These are phyloP conservation scores for Pseudopyrenochaeta lycopersici DNA, from an alignment of 2,329 filamentous ascomycete genomes.

Conservation along the genomic window DNA sequence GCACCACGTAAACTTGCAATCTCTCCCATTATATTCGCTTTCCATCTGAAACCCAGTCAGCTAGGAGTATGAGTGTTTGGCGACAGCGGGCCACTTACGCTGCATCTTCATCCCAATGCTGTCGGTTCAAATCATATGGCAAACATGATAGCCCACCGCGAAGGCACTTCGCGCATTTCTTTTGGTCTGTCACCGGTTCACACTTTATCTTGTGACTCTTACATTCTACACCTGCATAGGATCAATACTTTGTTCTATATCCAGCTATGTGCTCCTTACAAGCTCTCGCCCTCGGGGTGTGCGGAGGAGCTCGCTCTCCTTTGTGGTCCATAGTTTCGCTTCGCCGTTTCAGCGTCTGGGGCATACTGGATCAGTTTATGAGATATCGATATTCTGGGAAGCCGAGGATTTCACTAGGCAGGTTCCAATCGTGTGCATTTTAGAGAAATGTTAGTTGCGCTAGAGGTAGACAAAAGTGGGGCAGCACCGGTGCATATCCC, in stretches of 20 bases:
- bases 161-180: slow-evolving; percentile 45
- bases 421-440: too few species aligned
- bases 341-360: slow-evolving; percentile 39
- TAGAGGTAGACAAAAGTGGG: too few species aligned
- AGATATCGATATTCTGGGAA: too few species aligned
- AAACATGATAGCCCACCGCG: slow-evolving; percentile 79
- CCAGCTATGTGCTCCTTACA: slow-evolving; percentile 26
- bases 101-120: slow-evolving; percentile 42
- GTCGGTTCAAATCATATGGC: slow-evolving; percentile 62
- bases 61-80: background rate
- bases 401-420: too few species aligned
- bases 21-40: slow-evolving; percentile 38
- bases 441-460: too few species aligned
- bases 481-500: too few species aligned
- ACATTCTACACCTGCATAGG: slow-evolving; percentile 46
- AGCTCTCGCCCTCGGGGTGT: slow-evolving; percentile 36
- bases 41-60: slow-evolving; percentile 38
- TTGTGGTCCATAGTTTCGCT: slow-evolving; percentile 40
- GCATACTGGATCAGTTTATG: too few species aligned
- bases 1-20: slow-evolving; percentile 36
- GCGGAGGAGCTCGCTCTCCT: slow-evolving; percentile 34
- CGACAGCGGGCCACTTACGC: slow-evolving; percentile 26
- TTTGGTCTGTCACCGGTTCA: slow-evolving; percentile 40
- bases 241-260: slow-evolving; percentile 18
- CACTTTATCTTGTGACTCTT: slow-evolving; percentile 49